A percentile compares a stretch with the other conserved stretches of the same genome.
phyloP scores from a whole-genome alignment of 139 green algal genomes.

The Coelastrella sp. region DNA sequence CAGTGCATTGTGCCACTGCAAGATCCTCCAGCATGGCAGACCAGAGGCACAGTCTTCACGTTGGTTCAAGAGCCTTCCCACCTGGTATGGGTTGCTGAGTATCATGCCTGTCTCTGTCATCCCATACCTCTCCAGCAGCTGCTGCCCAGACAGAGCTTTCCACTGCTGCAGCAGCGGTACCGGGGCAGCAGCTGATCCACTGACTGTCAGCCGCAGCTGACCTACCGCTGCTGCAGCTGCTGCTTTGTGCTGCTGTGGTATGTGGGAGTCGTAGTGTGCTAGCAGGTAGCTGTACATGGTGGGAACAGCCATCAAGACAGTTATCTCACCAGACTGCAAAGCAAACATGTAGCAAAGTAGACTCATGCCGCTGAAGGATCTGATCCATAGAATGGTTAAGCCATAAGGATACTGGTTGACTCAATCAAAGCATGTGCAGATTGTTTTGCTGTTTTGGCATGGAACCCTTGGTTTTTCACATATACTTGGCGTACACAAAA shows the following conservation, averaged over 20 bases:
- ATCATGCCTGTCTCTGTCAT: constrained; percentile 99
- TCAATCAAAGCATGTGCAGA: too few species aligned
- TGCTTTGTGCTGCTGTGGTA: constrained; percentile 59
- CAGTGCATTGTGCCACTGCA: too few species aligned
- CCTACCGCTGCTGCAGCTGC: constrained; percentile 59
- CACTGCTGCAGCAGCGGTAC: constrained; percentile 62
- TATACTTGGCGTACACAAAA: too few species aligned
- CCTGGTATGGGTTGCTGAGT: constrained; percentile 89
- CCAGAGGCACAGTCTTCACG: too few species aligned
- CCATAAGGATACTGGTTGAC: too few species aligned
- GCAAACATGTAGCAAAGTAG: neutral
- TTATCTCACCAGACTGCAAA: constrained; percentile 53
- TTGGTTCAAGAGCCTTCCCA: neutral
- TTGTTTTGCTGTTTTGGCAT: too few species aligned
- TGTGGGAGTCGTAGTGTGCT: constrained; percentile 66
- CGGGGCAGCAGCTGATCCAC: constrained; percentile 93
- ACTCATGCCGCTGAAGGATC: too few species aligned
- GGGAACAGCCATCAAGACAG: constrained; percentile 96
- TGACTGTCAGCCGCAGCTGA: constrained; percentile 85
- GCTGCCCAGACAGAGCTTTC: constrained; percentile 64
- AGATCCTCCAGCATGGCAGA: too few species aligned
- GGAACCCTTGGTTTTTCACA: too few species aligned
- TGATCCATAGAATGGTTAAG: too few species aligned
- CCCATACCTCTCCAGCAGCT: constrained; percentile 96
- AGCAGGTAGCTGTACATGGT: constrained; percentile 97